Evolutionary conservation across 805 yeast genomes (phyloP).

Genomic region (Grigorovia humatica): DNA sequence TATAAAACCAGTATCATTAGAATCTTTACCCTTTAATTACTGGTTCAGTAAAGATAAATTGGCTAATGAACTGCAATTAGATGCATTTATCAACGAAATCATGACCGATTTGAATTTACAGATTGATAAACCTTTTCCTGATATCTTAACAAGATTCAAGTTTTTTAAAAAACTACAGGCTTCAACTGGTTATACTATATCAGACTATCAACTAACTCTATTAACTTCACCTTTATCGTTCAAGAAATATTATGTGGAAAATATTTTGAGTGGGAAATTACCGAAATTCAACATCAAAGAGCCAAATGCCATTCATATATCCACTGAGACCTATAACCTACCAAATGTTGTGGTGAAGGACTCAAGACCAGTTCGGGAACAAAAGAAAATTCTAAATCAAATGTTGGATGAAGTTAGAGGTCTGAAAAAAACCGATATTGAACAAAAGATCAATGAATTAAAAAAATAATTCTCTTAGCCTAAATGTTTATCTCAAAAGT

Average conservation of each 20-base stretch:
- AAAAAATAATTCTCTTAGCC: too few species aligned
- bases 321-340: conserved; percentile 44
- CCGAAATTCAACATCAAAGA: conserved; percentile 46
- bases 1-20: conserved; percentile 5
- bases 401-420: conserved; percentile 38
- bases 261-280: conserved; percentile 26
- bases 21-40: conserved; percentile 23
- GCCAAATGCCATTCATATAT: conserved; percentile 65
- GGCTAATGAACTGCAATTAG: conserved; percentile 17
- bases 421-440: conserved; percentile 16
- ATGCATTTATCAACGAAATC: conserved; percentile 14
- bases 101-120: conserved; percentile 8
- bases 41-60: conserved; percentile 28
- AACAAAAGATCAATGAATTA: not conserved
- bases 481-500: too few species aligned
- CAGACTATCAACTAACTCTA: conserved; percentile 30
- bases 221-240: conserved; percentile 23
- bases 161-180: conserved; percentile 28
- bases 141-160: conserved; percentile 29
- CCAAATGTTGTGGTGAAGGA: conserved; percentile 34
- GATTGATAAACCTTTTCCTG: conserved; percentile 12
- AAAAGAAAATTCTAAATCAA: conserved; percentile 36
- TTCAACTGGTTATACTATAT: conserved; percentile 30
- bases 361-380: conserved; percentile 38
- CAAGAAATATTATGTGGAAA: conserved; percentile 18